phyloP scores from a whole-genome alignment of 192 early-diverging fungal genomes.

The Mortierella claussenii region DNA sequence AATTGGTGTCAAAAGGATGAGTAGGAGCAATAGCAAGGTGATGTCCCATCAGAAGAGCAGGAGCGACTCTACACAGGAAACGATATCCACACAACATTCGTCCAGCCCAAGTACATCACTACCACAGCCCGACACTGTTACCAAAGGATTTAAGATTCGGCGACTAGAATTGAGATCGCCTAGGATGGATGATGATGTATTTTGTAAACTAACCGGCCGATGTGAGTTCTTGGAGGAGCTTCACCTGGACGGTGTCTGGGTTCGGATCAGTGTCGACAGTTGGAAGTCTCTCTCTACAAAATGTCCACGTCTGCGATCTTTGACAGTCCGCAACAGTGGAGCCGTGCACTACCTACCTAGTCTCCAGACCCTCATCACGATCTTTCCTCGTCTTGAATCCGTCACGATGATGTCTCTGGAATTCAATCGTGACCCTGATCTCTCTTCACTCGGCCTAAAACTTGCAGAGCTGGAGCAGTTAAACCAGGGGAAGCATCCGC shows the following conservation, averaged over 20 bases:
- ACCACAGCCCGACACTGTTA: neutral
- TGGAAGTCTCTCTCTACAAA: slow-evolving; percentile 5
- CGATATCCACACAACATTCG: no score
- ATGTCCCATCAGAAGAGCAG: no score
- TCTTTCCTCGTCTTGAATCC: slow-evolving; percentile 9
- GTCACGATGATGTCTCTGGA: slow-evolving; percentile 1
- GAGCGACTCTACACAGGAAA: no score
- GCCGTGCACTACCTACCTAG: slow-evolving; percentile 6
- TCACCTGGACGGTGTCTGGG: slow-evolving; percentile 13
- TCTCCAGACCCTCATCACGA: neutral
- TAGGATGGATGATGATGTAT: slow-evolving; percentile 7
- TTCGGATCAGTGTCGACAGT: slow-evolving; percentile 1
- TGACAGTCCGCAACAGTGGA: slow-evolving; percentile 8
- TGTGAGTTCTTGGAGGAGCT: slow-evolving; percentile 24
- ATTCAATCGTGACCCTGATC: slow-evolving; percentile 13
- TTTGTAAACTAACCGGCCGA: slow-evolving; percentile 2
- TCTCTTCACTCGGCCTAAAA: slow-evolving; percentile 4
- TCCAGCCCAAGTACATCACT: neutral
- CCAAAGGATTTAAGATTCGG: slow-evolving; percentile 1
- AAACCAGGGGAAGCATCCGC: neutral
- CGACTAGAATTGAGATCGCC: slow-evolving; percentile 6
- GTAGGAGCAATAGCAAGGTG: no score
- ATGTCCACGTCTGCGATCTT: slow-evolving; percentile 1
- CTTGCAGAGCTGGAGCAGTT: neutral
- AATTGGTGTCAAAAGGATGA: neutral